A percentile compares a stretch with the other conserved stretches of the same genome.
Conservation (phyloP, 2,329 filamentous ascomycete species). For the Pestalotiopsis sp. region DNA sequence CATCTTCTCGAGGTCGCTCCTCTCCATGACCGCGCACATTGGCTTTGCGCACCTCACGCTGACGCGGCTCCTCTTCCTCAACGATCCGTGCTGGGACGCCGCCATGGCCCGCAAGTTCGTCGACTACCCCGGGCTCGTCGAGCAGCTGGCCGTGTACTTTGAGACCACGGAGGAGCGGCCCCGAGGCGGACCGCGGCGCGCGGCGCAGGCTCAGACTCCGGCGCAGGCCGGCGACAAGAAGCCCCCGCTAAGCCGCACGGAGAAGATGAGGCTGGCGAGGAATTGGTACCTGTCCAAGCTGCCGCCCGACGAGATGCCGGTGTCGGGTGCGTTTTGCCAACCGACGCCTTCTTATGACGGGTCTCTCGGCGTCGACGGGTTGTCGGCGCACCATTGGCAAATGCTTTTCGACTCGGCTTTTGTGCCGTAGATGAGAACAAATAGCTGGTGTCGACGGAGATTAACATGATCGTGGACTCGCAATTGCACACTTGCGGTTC, state of each 20-base stretch:
- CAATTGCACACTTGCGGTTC: too few relatives aligned
- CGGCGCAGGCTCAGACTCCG: not conserved
- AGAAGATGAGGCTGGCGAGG: not conserved
- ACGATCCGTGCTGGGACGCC: constrained; percentile 5
- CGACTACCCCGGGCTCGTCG: not conserved
- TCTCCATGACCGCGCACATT: not conserved
- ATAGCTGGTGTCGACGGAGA: too few relatives aligned
- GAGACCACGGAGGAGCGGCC: not conserved
- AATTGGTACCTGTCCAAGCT: not conserved
- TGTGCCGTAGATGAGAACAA: not conserved
- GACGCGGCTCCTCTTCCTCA: not conserved
- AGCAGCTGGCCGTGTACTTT: not conserved
- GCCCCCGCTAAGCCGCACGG: not conserved
- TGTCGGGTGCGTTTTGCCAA: not conserved
- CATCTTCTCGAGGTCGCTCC: not conserved
- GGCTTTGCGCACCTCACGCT: constrained; percentile 3
- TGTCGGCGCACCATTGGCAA: not conserved
- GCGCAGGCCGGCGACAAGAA: not conserved
- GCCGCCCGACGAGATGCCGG: not conserved
- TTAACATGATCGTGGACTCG: too few relatives aligned
- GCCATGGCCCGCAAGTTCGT: not conserved
- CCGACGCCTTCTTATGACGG: not conserved
- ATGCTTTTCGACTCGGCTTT: not conserved
- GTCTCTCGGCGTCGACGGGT: not conserved
- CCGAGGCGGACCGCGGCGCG: not conserved